These are phyloP conservation scores for Ogataea sp. DNA, from an alignment of 805 yeast genomes.

Conservation along the genomic window DNA sequence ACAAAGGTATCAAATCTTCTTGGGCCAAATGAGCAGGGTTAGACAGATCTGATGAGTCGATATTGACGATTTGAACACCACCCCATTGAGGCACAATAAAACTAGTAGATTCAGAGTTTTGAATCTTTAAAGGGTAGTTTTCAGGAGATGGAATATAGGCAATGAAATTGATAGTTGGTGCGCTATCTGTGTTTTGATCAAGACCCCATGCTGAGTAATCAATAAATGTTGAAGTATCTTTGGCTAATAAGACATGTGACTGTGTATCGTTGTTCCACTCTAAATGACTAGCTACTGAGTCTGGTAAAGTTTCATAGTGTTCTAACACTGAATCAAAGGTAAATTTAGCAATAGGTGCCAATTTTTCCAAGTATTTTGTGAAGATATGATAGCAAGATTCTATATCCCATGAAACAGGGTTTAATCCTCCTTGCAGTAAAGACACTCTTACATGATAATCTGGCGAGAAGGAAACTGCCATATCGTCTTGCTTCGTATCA, in stretches of 20 bases:
- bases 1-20: constrained; percentile 42
- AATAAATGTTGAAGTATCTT: constrained; percentile 65
- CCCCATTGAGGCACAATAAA: constrained; percentile 89
- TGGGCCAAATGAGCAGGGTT: constrained; percentile 21
- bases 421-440: constrained; percentile 62
- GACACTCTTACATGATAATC: constrained; percentile 71
- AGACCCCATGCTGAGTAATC: constrained; percentile 83
- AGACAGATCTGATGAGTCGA: constrained; percentile 17
- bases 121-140: constrained; percentile 41
- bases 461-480: constrained; percentile 52
- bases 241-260: constrained; percentile 28
- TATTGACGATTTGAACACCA: constrained; percentile 53
- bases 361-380: constrained; percentile 42
- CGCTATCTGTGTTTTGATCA: constrained; percentile 36
- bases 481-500: constrained; percentile 17
- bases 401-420: constrained; percentile 68
- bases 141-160: constrained; percentile 52
- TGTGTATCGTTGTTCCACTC: constrained; percentile 20
- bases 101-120: constrained; percentile 39
- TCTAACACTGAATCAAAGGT: constrained; percentile 74
- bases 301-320: constrained; percentile 45
- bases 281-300: constrained; percentile 13
- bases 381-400: constrained; percentile 44
- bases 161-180: constrained; percentile 65
- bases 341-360: constrained; percentile 56